These are phyloP conservation scores for Capsella rubella DNA, from an alignment of 441 rosid genomes.

Conservation along the genomic window DNA sequence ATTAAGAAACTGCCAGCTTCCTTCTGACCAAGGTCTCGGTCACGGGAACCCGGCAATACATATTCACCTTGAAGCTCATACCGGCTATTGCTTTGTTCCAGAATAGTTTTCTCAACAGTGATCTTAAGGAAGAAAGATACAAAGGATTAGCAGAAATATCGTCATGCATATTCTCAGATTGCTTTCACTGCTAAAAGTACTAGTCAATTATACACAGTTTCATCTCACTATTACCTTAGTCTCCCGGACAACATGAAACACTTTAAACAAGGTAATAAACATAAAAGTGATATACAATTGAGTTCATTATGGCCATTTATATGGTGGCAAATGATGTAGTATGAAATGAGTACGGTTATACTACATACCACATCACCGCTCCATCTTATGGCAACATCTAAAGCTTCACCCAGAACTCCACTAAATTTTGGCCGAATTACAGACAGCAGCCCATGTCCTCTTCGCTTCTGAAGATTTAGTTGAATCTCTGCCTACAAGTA, in stretches of 20 bases:
- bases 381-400: slow-evolving; percentile 98
- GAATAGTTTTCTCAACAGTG: slow-evolving; percentile 89
- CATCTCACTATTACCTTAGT: slow-evolving; percentile 18
- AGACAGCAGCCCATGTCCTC: slow-evolving; percentile 94
- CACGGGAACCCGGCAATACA: slow-evolving; percentile 96
- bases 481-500: slow-evolving; percentile 93
- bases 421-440: slow-evolving; percentile 95
- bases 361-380: slow-evolving; percentile 99
- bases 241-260: slow-evolving; percentile 24
- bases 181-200: slow-evolving; percentile 19
- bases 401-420: slow-evolving; percentile 97
- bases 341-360: slow-evolving; percentile 29
- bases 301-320: not conserved
- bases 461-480: slow-evolving; percentile 95
- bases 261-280: slow-evolving; percentile 4
- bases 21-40: slow-evolving; percentile 76
- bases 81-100: slow-evolving; percentile 89
- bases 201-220: slow-evolving; percentile 1
- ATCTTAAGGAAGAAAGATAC: slow-evolving; percentile 58
- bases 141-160: slow-evolving; percentile 30
- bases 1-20: slow-evolving; percentile 79
- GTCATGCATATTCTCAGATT: slow-evolving; percentile 37
- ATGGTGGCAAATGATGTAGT: slow-evolving; percentile 23
- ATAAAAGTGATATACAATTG: slow-evolving; percentile 4
- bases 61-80: slow-evolving; percentile 99